Conservation (phyloP, 768 basidiomycete genomes). For the Mycena maculata region DNA sequence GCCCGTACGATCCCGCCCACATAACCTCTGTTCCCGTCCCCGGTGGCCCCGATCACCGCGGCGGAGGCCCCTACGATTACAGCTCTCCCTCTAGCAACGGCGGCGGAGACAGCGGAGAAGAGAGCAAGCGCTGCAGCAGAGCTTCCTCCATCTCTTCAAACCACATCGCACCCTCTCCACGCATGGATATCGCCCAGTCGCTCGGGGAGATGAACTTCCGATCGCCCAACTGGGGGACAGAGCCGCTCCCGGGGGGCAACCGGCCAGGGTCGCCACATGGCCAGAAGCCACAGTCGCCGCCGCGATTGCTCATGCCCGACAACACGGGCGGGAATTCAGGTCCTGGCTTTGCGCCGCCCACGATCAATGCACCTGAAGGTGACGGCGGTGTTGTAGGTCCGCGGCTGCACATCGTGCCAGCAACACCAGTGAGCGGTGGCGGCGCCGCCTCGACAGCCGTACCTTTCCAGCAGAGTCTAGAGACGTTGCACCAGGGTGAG, state of each 20-base stretch:
- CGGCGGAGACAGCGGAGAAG: conserved; percentile 50
- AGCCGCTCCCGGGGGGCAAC: conserved; percentile 61
- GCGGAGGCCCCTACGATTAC: conserved; percentile 64
- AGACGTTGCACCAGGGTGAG: conserved; percentile 67
- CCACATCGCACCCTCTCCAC: conserved; percentile 63
- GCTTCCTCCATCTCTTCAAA: conserved; percentile 79
- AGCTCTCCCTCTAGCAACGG: conserved; percentile 73
- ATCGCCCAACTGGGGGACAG: conserved; percentile 69
- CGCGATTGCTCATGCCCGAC: conserved; percentile 67
- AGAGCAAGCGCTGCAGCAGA: conserved; percentile 62
- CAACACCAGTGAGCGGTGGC: conserved; percentile 80
- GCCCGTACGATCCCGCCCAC: conserved; percentile 54
- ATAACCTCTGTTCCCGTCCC: conserved; percentile 49
- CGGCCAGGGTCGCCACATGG: conserved; percentile 35
- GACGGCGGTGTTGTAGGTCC: conserved; percentile 66
- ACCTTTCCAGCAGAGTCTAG: conserved; percentile 64
- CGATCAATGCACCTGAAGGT: conserved; percentile 63
- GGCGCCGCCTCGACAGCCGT: conserved; percentile 58
- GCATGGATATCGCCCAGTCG: conserved; percentile 65
- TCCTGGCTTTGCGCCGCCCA: conserved; percentile 40
- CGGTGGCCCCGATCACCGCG: conserved; percentile 49
- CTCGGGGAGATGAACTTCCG: conserved; percentile 75
- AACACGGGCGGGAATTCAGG: conserved; percentile 13
- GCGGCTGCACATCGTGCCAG: conserved; percentile 82
- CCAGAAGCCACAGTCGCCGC: conserved; percentile 74